phyloP scores from a whole-genome alignment of 1,139 yeast genomes.

The Fermentozyma sake region DNA sequence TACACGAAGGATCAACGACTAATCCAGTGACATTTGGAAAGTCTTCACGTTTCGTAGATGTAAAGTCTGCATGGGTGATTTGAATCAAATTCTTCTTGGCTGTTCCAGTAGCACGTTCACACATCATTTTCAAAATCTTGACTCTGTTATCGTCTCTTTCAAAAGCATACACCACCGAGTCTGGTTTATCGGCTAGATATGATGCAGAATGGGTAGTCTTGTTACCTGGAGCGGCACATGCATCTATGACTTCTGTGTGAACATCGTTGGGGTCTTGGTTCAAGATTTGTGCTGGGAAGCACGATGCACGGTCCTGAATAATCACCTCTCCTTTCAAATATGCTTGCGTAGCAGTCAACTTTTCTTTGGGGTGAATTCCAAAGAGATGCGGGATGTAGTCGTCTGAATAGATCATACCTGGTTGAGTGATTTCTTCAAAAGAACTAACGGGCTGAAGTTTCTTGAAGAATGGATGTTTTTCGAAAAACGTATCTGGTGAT shows the following conservation, averaged over 20 bases:
- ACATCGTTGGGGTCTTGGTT: slow-evolving; percentile 46
- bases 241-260: slow-evolving; percentile 67
- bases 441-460: slow-evolving; percentile 46
- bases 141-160: slow-evolving; percentile 79
- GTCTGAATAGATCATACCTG: slow-evolving; percentile 68
- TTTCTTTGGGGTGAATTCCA: slow-evolving; percentile 76
- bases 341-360: slow-evolving; percentile 58
- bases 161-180: slow-evolving; percentile 65
- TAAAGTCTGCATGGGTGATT: slow-evolving; percentile 81
- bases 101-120: slow-evolving; percentile 68
- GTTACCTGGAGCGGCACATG: slow-evolving; percentile 98
- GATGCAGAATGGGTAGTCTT: slow-evolving; percentile 93
- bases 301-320: slow-evolving; percentile 93
- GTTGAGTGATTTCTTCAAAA: slow-evolving; percentile 38
- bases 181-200: slow-evolving; percentile 29
- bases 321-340: slow-evolving; percentile 75
- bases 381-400: slow-evolving; percentile 66
- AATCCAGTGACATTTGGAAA: slow-evolving; percentile 69
- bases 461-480: slow-evolving; percentile 34
- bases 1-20: slow-evolving; percentile 94
- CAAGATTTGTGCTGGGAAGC: slow-evolving; percentile 88
- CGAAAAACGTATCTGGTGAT: slow-evolving; percentile 34
- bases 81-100: slow-evolving; percentile 45
- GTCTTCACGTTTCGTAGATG: slow-evolving; percentile 58
- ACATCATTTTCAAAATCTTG: slow-evolving; percentile 70